Conservation (phyloP, 2,329 filamentous ascomycete species). For the Hypoxylon sp. region DNA sequence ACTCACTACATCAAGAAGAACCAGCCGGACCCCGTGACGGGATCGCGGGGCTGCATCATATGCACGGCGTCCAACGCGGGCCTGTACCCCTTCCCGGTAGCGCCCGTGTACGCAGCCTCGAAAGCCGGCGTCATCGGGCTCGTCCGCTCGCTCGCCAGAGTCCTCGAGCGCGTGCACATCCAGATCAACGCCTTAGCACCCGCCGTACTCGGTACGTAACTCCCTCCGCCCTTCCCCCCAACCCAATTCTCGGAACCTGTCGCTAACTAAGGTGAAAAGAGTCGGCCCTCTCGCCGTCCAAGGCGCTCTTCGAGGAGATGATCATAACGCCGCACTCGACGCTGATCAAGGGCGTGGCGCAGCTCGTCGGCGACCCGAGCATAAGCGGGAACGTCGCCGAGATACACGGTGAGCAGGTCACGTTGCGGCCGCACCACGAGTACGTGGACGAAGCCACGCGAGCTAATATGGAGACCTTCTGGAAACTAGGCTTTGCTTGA, state of each 20-base stretch:
- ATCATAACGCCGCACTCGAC: constrained; percentile 64
- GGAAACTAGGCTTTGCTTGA: constrained; percentile 61
- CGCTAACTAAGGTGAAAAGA: constrained; percentile 51
- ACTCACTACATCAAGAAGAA: constrained; percentile 65
- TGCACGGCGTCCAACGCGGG: constrained; percentile 67
- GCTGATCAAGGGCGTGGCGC: constrained; percentile 57
- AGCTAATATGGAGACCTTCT: constrained; percentile 62
- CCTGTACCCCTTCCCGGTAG: constrained; percentile 63
- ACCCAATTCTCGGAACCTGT: neutral
- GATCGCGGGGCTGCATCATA: constrained; percentile 60
- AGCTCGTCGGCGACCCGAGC: constrained; percentile 56
- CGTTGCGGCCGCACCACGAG: constrained; percentile 58
- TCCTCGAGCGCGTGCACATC: constrained; percentile 57
- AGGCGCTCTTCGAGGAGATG: constrained; percentile 62
- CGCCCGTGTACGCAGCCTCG: constrained; percentile 62
- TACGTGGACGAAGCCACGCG: constrained; percentile 62
- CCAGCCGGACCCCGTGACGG: constrained; percentile 41
- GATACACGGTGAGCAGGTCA: constrained; percentile 64
- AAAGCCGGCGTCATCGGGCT: constrained; percentile 64
- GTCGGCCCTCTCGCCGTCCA: constrained; percentile 59
- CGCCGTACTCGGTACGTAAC: constrained; percentile 60
- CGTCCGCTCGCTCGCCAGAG: constrained; percentile 60
- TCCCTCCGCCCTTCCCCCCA: constrained; percentile 3
- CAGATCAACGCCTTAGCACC: constrained; percentile 65
- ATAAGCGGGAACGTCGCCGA: constrained; percentile 63